A percentile compares a stretch with the other conserved stretches of the same genome.
Evolutionary conservation across 163 green algal genomes (phyloP).

Genomic region (Scenedesmus sp.): DNA sequence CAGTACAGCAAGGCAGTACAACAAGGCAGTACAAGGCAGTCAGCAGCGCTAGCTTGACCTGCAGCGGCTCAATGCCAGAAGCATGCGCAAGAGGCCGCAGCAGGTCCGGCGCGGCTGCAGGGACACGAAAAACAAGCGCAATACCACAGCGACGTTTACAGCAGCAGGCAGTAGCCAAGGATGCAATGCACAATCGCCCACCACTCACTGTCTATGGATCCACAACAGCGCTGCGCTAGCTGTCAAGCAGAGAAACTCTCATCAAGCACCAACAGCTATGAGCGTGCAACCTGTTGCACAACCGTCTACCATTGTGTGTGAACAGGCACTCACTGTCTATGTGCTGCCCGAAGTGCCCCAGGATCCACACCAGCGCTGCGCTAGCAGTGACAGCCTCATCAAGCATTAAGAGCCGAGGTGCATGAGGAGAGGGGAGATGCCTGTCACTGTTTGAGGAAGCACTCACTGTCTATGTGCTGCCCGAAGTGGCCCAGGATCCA

Average conservation of each 20-base stretch:
- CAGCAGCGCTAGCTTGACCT: constrained; percentile 79
- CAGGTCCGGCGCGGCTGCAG: constrained; percentile 77
- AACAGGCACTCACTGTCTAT: constrained; percentile 71
- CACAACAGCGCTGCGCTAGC: constrained; percentile 85
- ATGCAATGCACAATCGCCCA: neutral
- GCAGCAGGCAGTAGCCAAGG: neutral
- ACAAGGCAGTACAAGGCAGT: neutral
- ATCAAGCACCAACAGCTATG: too few species aligned
- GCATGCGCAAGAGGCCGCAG: constrained; percentile 81
- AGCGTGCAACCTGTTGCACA: too few species aligned
- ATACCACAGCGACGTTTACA: neutral
- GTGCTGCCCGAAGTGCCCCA: constrained; percentile 88
- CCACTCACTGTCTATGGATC: constrained; percentile 82
- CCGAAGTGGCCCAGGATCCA: constrained; percentile 95
- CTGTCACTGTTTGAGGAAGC: too few species aligned
- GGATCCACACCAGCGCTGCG: constrained; percentile 91
- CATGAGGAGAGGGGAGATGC: too few species aligned
- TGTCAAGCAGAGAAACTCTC: neutral
- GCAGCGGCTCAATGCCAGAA: constrained; percentile 68
- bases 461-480: constrained; percentile 77
- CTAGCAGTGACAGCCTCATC: neutral
- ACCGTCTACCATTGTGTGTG: too few species aligned
- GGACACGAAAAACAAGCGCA: too few species aligned
- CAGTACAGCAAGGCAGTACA: neutral
- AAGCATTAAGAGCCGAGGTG: too few species aligned